Conservation (phyloP, 768 basidiomycete genomes). For the Daedaleopsis nitida region DNA sequence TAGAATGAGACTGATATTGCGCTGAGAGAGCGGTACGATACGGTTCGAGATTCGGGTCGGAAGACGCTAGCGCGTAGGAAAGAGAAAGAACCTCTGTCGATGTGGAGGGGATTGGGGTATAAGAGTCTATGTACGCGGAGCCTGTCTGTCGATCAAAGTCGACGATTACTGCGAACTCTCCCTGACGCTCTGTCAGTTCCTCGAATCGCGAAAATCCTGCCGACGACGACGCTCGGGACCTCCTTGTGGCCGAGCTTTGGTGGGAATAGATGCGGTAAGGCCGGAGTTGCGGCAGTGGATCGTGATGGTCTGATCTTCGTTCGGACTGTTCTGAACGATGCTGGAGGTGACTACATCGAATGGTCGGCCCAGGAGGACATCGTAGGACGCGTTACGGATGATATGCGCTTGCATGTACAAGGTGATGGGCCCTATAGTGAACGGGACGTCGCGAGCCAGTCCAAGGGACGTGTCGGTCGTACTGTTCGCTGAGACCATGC, state of each 20-base stretch:
- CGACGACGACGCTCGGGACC: background rate
- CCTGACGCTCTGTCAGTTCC: conserved; percentile 5
- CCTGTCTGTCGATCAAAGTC: background rate
- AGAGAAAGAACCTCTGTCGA: background rate
- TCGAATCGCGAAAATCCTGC: conserved; percentile 5
- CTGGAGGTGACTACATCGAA: background rate
- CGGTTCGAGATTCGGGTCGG: too few species aligned
- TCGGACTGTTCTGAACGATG: background rate
- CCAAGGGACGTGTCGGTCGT: background rate
- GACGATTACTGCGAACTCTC: conserved; percentile 2
- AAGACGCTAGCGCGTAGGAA: too few species aligned
- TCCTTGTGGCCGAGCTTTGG: background rate
- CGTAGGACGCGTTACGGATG: background rate
- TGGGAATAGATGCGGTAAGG: background rate
- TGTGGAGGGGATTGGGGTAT: too few species aligned
- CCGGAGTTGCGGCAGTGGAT: too few species aligned
- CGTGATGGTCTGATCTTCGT: background rate
- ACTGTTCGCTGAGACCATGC: background rate
- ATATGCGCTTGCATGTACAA: background rate
- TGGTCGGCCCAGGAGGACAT: background rate
- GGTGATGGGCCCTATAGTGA: background rate
- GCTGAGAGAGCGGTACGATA: too few species aligned
- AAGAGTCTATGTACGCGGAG: background rate
- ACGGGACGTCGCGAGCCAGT: background rate
- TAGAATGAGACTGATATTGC: too few species aligned